Evolutionary conservation across 2,329 filamentous ascomycete genomes (phyloP), one percentile per base, ranked within the genome.

Genomic region (Fusarium camptoceras): DNA sequence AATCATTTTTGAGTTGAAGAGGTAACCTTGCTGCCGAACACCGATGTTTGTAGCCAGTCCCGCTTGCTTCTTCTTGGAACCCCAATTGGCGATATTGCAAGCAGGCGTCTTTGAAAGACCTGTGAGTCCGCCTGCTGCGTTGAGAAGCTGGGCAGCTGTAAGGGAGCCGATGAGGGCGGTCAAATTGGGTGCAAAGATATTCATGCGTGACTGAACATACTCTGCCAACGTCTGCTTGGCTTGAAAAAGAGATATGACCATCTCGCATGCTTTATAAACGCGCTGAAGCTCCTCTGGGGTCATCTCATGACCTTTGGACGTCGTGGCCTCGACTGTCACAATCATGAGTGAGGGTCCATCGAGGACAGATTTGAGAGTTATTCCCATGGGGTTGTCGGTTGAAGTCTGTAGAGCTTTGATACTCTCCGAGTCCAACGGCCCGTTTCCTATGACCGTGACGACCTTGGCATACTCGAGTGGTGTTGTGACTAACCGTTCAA

Each of bases 171-270:
- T 92, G 20, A 99, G 87, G 2, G 90, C 91, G 1, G 96, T 97
- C 56, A 98, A 82, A 75, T 99, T 99, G 0, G 96, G 96, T 7
- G 96, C 96, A 77, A 98, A 98, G 34, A 97, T 86, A 72, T 92
- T 96, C 93, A 99, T 98, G 66, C 96, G 92, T 37, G 95, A 98
- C 81, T 98, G 93, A 18, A 99, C 96, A 76, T 97, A 99, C 78
- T 96, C 92, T 3, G 93, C 97, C 57, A 99, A 86, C 1, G 90
- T 92, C 66, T 88, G 91, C 81, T 98, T 98, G 28, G 95, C 94
- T 71, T 87, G 90, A 78, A 98, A 94, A 12, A 99, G 89, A 39
- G 90, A 87, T n/a, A 98, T 85, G 12, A 93, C 91, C 89, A 97
- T 96, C 70, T 94, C 89, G 80, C 94, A 98, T 11, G 94, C 95